Conservation (phyloP, 495 filamentous ascomycete genomes). For the Lophiotrema nucula region DNA sequence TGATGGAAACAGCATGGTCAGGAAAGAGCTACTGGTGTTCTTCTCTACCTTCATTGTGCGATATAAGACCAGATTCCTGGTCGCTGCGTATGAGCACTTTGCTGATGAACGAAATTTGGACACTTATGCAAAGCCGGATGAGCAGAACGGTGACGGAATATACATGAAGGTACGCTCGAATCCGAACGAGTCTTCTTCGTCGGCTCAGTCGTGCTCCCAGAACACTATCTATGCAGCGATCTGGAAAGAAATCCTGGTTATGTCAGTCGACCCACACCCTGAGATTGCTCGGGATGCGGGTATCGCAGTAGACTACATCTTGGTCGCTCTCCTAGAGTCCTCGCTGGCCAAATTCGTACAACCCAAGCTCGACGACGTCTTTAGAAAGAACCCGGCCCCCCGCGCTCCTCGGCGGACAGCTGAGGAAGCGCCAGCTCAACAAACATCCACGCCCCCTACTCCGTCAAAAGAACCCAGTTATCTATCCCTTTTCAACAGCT, state of each 20-base stretch:
- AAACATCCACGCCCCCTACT: slow-evolving; percentile 54
- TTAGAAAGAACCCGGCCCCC: slow-evolving; percentile 45
- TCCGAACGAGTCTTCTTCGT: not conserved
- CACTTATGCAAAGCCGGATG: slow-evolving; percentile 7
- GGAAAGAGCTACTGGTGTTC: slow-evolving; percentile 89
- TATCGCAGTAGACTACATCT: slow-evolving; percentile 78
- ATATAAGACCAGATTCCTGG: slow-evolving; percentile 88
- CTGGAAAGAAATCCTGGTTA: slow-evolving; percentile 87
- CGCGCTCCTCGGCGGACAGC: slow-evolving; percentile 6
- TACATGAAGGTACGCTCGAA: slow-evolving; percentile 19
- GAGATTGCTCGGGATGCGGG: slow-evolving; percentile 83
- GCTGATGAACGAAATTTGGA: slow-evolving; percentile 63
- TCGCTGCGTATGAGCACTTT: slow-evolving; percentile 88
- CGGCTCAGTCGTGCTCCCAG: slow-evolving; percentile 57
- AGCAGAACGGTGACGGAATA: slow-evolving; percentile 27
- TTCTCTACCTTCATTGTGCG: slow-evolving; percentile 87
- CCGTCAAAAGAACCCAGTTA: slow-evolving; percentile 63
- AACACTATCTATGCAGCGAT: slow-evolving; percentile 88
- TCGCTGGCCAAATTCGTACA: slow-evolving; percentile 68
- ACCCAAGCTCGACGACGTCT: slow-evolving; percentile 72
- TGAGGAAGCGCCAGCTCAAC: slow-evolving; percentile 30
- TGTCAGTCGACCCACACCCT: slow-evolving; percentile 92
- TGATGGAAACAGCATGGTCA: slow-evolving; percentile 88
- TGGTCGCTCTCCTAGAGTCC: slow-evolving; percentile 72
- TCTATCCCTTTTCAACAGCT: slow-evolving; percentile 52